Evolutionary conservation across 306 rosid genomes (phyloP).

Genomic region (Prinsepia uniflora): DNA sequence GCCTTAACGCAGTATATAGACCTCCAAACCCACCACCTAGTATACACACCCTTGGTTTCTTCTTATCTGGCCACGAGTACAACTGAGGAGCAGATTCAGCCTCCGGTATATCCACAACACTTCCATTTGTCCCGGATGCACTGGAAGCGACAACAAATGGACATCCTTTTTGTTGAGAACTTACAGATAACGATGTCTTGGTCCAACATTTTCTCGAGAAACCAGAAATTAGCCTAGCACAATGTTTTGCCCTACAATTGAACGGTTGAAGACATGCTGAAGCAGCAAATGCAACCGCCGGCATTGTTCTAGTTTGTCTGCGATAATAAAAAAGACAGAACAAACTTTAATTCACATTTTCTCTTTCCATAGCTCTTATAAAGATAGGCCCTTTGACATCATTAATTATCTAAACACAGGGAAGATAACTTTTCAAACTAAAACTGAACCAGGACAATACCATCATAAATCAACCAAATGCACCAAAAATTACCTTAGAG

Average conservation of each 20-base stretch:
- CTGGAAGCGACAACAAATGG: slow-evolving; percentile 41
- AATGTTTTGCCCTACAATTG: slow-evolving; percentile 41
- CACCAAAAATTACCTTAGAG: background rate
- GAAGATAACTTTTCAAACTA: background rate
- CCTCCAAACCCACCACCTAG: slow-evolving; percentile 99
- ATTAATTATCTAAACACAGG: background rate
- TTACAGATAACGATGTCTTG: slow-evolving; percentile 25
- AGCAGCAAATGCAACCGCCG: slow-evolving; percentile 21
- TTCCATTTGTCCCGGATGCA: slow-evolving; percentile 32
- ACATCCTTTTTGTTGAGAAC: slow-evolving; percentile 32
- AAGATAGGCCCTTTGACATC: background rate
- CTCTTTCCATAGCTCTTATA: background rate
- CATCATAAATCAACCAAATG: background rate
- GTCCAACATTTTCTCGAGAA: slow-evolving; percentile 29
- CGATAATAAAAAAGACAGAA: background rate
- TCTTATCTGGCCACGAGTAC: slow-evolving; percentile 62
- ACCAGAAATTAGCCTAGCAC: slow-evolving; percentile 36
- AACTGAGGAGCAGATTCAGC: slow-evolving; percentile 36
- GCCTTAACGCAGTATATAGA: slow-evolving; percentile 84
- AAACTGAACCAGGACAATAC: background rate
- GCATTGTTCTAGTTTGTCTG: slow-evolving; percentile 11
- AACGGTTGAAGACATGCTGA: slow-evolving; percentile 40
- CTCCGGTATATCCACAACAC: slow-evolving; percentile 42
- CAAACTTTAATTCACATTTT: background rate
- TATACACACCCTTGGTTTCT: slow-evolving; percentile 85